phyloP scores from a whole-genome alignment of 108 stramenopile species.

The Cyclostephanos tholiformis region DNA sequence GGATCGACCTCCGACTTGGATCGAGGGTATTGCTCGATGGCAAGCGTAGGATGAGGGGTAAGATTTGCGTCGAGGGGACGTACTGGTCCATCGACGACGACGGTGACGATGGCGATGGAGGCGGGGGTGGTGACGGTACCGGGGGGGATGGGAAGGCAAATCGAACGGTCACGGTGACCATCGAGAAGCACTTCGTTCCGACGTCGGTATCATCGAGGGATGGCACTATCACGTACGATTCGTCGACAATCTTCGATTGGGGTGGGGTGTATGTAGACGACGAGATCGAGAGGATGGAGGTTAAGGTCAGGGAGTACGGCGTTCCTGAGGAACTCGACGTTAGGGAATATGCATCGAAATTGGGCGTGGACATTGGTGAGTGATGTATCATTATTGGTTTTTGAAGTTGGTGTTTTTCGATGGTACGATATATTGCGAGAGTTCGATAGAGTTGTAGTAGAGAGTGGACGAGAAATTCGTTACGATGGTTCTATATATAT shows the following conservation, averaged over 20 bases:
- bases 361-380: slow-evolving; percentile 82
- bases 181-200: slow-evolving; percentile 64
- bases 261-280: slow-evolving; percentile 77
- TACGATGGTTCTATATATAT: too few relatives aligned
- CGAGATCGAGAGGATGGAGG: slow-evolving; percentile 75
- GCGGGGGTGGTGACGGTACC: too few relatives aligned
- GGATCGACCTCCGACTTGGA: slow-evolving; percentile 56
- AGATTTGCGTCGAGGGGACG: slow-evolving; percentile 74
- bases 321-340: slow-evolving; percentile 82
- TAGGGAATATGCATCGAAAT: slow-evolving; percentile 70
- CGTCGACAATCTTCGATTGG: slow-evolving; percentile 83
- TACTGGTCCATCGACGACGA: slow-evolving; percentile 78
- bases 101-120: slow-evolving; percentile 20
- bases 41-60: slow-evolving; percentile 62
- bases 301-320: slow-evolving; percentile 65
- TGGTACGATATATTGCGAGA: too few relatives aligned
- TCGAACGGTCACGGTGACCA: slow-evolving; percentile 59
- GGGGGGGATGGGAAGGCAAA: too few relatives aligned
- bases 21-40: slow-evolving; percentile 62
- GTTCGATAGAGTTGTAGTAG: neutral
- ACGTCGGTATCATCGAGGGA: slow-evolving; percentile 3
- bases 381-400: neutral
- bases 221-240: slow-evolving; percentile 35
- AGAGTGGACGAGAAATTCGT: too few relatives aligned
- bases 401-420: too few relatives aligned